Conservation (phyloP, 805 yeast species). For the Schwanniomyces sp. region DNA sequence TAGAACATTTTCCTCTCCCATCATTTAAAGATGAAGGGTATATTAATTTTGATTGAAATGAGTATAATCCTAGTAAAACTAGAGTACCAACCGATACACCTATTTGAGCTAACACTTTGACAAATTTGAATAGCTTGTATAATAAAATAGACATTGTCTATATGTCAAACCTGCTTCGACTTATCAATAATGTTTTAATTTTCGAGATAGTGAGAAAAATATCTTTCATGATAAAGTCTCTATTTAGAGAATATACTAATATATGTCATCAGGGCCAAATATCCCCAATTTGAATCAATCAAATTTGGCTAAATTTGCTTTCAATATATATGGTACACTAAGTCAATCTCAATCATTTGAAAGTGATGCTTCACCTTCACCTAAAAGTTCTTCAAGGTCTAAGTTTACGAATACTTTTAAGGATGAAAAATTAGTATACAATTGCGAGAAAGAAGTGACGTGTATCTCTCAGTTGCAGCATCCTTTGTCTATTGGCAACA, state of each 20-base stretch:
- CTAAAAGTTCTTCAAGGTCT: conserved; percentile 9
- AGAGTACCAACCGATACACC: conserved; percentile 45
- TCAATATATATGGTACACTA: conserved; percentile 53
- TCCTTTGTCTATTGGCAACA: conserved; percentile 6
- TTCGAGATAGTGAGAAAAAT: background rate
- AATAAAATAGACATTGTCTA: background rate
- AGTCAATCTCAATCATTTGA: conserved; percentile 9
- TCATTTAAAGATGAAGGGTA: conserved; percentile 82
- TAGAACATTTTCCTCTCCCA: conserved; percentile 69
- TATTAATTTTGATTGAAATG: conserved; percentile 64
- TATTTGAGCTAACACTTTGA: conserved; percentile 35
- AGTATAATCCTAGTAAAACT: conserved; percentile 54
- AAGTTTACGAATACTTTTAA: background rate
- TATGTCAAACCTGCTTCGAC: background rate
- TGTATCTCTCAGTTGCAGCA: conserved; percentile 21
- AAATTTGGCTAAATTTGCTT: conserved; percentile 54
- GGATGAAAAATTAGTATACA: conserved; percentile 16
- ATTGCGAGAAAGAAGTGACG: conserved; percentile 26
- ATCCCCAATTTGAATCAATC: conserved; percentile 4
- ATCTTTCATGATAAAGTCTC: background rate
- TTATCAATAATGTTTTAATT: background rate
- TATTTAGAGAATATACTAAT: background rate
- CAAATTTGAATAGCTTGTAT: conserved; percentile 15
- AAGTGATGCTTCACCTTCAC: conserved; percentile 14
- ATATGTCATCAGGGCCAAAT: conserved; percentile 4